Conservation (phyloP, 108 stramenopile species). For the Fistulifera solaris region DNA sequence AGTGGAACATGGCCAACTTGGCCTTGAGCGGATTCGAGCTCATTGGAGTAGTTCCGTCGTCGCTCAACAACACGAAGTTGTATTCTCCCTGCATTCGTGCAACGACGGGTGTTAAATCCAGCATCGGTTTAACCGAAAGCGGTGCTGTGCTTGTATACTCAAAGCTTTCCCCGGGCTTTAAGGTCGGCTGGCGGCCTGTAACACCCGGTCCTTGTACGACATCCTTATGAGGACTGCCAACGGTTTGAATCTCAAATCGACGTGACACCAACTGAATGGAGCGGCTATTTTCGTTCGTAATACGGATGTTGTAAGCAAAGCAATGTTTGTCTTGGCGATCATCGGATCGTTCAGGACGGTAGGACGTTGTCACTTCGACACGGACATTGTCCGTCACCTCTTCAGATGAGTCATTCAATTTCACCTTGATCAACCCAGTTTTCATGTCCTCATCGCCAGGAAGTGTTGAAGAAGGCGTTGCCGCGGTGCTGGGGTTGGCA, state of each 20-base stretch:
- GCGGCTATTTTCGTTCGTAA: constrained; percentile 77
- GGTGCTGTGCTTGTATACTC: constrained; percentile 88
- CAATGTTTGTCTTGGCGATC: constrained; percentile 72
- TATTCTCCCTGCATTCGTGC: constrained; percentile 84
- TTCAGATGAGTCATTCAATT: constrained; percentile 62
- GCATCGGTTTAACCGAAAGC: constrained; percentile 65
- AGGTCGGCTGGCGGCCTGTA: constrained; percentile 82
- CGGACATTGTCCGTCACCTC: constrained; percentile 57
- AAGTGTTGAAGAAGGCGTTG: constrained; percentile 31
- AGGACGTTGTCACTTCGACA: constrained; percentile 73
- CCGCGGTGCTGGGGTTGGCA: constrained; percentile 13
- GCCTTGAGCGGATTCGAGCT: constrained; percentile 73
- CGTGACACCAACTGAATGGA: constrained; percentile 81
- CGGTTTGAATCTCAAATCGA: constrained; percentile 84
- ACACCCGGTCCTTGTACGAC: constrained; percentile 87
- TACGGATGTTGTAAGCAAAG: constrained; percentile 90
- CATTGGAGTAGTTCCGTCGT: constrained; percentile 65
- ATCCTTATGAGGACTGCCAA: constrained; percentile 73
- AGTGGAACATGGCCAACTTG: constrained; percentile 81
- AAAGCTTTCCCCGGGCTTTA: constrained; percentile 88
- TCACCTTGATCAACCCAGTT: constrained; percentile 46
- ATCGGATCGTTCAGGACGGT: constrained; percentile 85
- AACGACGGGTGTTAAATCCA: constrained; percentile 79
- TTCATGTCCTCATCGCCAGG: constrained; percentile 82
- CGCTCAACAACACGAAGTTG: constrained; percentile 66